These are phyloP conservation scores for Stachybotrys echinatus DNA, from an alignment of 2,329 filamentous ascomycete genomes.

Conservation along the genomic window DNA sequence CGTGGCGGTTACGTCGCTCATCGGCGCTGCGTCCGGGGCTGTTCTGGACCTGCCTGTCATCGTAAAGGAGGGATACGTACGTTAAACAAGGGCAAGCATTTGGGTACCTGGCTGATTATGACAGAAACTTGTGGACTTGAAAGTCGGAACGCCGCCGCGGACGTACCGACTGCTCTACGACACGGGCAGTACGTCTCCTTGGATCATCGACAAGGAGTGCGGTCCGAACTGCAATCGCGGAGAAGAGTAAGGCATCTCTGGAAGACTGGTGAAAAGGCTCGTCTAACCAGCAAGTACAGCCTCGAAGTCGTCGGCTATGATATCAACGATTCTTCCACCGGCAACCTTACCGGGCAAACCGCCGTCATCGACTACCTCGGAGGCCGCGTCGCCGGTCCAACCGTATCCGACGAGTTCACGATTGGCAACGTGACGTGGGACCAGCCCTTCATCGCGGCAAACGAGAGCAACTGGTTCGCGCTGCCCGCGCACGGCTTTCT, in stretches of 20 bases:
- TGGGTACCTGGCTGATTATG: background rate
- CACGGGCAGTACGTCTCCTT: constrained; percentile 27
- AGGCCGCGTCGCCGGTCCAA: constrained; percentile 16
- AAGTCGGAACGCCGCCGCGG: constrained; percentile 20
- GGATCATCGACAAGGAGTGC: constrained; percentile 22
- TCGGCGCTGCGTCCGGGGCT: too few relatives aligned
- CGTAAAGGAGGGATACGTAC: constrained; percentile 7
- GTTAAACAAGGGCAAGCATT: background rate
- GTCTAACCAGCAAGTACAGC: constrained; percentile 4
- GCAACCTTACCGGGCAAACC: constrained; percentile 10
- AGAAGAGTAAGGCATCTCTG: constrained; percentile 9
- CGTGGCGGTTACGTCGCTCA: too few relatives aligned
- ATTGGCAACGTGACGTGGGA: constrained; percentile 14
- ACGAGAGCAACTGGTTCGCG: constrained; percentile 19
- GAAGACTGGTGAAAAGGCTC: background rate
- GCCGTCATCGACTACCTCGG: constrained; percentile 24
- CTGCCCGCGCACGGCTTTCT: constrained; percentile 27
- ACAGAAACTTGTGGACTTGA: constrained; percentile 7
- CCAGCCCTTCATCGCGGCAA: constrained; percentile 22
- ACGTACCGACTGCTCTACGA: constrained; percentile 24
- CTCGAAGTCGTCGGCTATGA: constrained; percentile 21
- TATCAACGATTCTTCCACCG: constrained; percentile 17
- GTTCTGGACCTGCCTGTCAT: constrained; percentile 8
- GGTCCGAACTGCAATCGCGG: constrained; percentile 18
- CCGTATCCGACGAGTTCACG: constrained; percentile 20